phyloP scores from a whole-genome alignment of 371 early-diverging fungal species.

The Mucor velutinosus region DNA sequence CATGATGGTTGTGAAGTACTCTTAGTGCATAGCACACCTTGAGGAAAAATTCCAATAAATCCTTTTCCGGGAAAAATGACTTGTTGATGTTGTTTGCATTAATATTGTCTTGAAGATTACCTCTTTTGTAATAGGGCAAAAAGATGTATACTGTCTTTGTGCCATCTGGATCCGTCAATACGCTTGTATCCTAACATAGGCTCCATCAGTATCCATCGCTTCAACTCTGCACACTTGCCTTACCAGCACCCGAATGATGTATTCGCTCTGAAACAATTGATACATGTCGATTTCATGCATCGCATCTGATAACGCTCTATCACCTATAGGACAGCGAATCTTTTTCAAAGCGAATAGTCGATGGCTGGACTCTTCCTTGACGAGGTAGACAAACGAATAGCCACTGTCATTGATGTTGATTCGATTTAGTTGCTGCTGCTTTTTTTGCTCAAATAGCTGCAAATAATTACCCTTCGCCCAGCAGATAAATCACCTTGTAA shows the following conservation, averaged over 20 bases:
- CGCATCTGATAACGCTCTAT: conserved; percentile 57
- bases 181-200: conserved; percentile 25
- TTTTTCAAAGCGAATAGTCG: conserved; percentile 68
- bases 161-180: conserved; percentile 57
- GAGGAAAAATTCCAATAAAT: conserved; percentile 61
- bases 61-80: conserved; percentile 56
- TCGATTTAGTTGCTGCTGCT: neutral
- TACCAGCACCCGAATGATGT: conserved; percentile 68
- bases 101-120: conserved; percentile 54
- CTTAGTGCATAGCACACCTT: conserved; percentile 64
- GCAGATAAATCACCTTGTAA: conserved; percentile 63
- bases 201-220: neutral
- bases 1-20: conserved; percentile 59
- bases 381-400: conserved; percentile 73
- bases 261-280: conserved; percentile 61
- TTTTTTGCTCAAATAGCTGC: too few relatives aligned
- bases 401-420: conserved; percentile 46
- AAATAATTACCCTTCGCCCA: conserved; percentile 68
- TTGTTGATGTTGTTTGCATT: conserved; percentile 56
- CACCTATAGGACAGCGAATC: conserved; percentile 65
- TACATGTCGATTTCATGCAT: conserved; percentile 74
- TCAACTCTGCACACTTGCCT: neutral
- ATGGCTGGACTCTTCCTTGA: conserved; percentile 53
- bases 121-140: conserved; percentile 63
- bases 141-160: conserved; percentile 66